phyloP scores from a whole-genome alignment of 202 grass and related monocot genomes.

The Bolboschoenoplectus hybrid region DNA sequence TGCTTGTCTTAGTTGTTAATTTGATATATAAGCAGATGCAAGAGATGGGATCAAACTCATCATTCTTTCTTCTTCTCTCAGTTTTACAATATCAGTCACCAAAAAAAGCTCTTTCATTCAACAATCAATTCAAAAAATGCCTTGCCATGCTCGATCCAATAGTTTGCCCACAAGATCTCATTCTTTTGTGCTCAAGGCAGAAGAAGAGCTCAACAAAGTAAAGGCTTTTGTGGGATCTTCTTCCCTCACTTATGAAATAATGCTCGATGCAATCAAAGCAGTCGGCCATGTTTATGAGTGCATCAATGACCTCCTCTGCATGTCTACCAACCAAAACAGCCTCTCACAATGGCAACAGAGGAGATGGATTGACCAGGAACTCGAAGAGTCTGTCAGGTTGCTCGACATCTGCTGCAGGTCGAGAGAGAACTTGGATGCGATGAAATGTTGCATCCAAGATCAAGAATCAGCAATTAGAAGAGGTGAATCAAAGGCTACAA shows the following conservation, averaged over 20 bases:
- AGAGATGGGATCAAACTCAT: not conserved
- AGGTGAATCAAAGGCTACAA: slow-evolving; percentile 37
- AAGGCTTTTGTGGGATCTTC: slow-evolving; percentile 48
- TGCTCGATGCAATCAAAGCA: slow-evolving; percentile 46
- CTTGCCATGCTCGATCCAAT: slow-evolving; percentile 51
- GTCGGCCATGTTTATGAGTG: slow-evolving; percentile 49
- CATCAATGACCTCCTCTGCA: slow-evolving; percentile 55
- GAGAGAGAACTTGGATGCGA: slow-evolving; percentile 43
- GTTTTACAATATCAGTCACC: not conserved
- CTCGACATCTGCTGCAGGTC: slow-evolving; percentile 58
- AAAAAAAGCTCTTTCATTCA: not conserved
- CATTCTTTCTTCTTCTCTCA: not conserved
- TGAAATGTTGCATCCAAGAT: slow-evolving; percentile 56
- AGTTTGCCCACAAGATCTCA: slow-evolving; percentile 63
- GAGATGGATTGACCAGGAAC: slow-evolving; percentile 54
- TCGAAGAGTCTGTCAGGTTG: slow-evolving; percentile 52
- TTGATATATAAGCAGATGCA: slow-evolving; percentile 29
- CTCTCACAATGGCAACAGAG: slow-evolving; percentile 50
- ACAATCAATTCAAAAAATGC: slow-evolving; percentile 21
- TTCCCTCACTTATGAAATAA: slow-evolving; percentile 42
- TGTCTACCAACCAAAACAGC: slow-evolving; percentile 49
- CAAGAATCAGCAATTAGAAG: slow-evolving; percentile 51
- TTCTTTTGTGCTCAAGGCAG: slow-evolving; percentile 44
- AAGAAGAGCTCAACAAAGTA: slow-evolving; percentile 63
- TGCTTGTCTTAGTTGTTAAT: not conserved